Evolutionary conservation across 345 rosid species (phyloP).

Genomic region (Viola odorata): DNA sequence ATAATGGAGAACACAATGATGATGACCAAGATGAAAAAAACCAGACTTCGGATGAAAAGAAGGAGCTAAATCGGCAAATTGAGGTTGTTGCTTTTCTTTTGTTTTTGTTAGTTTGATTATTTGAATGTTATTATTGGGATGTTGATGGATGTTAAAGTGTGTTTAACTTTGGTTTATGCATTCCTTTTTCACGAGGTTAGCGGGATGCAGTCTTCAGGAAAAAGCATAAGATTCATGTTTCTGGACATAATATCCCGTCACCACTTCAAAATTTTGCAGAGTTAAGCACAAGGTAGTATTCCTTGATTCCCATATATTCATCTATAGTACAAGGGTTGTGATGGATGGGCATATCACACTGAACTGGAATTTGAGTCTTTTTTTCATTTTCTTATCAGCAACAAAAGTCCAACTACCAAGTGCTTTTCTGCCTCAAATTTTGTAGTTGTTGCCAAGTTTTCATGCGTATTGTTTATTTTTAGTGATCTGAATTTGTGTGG

Average conservation of each 20-base stretch:
- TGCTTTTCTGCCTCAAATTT: no score
- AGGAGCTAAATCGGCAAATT: conserved; percentile 46
- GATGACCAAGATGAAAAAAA: conserved; percentile 22
- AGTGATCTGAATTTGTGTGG: no score
- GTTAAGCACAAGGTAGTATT: conserved; percentile 68
- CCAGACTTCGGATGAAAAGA: conserved; percentile 34
- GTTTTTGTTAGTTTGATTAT: background rate
- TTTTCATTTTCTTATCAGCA: no score
- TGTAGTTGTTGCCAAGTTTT: no score
- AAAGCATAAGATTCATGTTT: conserved; percentile 65
- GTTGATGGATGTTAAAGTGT: background rate
- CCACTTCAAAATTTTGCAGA: conserved; percentile 68
- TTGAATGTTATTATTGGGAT: background rate
- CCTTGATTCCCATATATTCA: no score
- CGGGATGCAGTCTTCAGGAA: conserved; percentile 66
- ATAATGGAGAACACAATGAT: conserved; percentile 17
- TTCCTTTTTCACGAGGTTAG: conserved; percentile 31
- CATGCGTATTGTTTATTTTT: no score
- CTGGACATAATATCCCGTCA: conserved; percentile 69
- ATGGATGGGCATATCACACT: no score
- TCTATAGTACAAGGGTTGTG: no score
- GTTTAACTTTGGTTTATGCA: conserved; percentile 1
- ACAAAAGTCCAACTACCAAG: no score
- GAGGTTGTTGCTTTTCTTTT: conserved; percentile 48
- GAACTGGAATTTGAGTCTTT: no score